phyloP scores from a whole-genome alignment of 345 rosid species.

The Lumnitzera littorea region DNA sequence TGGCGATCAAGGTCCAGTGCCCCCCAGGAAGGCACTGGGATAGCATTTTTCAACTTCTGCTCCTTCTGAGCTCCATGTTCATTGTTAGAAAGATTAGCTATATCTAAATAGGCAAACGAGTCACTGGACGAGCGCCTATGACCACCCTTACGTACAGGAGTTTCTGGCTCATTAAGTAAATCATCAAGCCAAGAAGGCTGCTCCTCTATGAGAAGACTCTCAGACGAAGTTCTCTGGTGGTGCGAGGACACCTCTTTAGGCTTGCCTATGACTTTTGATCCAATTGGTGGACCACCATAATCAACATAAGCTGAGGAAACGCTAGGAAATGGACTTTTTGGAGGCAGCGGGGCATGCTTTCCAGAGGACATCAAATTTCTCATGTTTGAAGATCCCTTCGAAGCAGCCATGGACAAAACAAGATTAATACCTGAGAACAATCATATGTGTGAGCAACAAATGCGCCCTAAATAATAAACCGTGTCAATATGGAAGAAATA shows the following conservation, averaged over 20 bases:
- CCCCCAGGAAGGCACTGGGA: constrained; percentile 48
- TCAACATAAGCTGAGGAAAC: constrained; percentile 62
- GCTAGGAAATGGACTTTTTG: constrained; percentile 80
- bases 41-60: constrained; percentile 32
- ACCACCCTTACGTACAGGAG: constrained; percentile 78
- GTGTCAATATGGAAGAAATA: neutral
- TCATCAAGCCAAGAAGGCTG: constrained; percentile 99
- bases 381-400: constrained; percentile 66
- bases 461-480: neutral
- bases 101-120: constrained; percentile 79
- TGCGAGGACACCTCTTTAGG: constrained; percentile 46
- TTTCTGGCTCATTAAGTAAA: constrained; percentile 95
- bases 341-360: constrained; percentile 85
- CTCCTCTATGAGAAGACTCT: constrained; percentile 72
- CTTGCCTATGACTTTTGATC: constrained; percentile 67
- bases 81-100: constrained; percentile 45
- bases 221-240: constrained; percentile 92
- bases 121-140: constrained; percentile 99
- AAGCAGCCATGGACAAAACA: constrained; percentile 52
- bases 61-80: constrained; percentile 64
- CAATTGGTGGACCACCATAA: constrained; percentile 37
- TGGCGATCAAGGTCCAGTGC: constrained; percentile 56
- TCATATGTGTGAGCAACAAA: neutral
- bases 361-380: constrained; percentile 63
- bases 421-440: constrained; percentile 25